Base-by-base conservation (phyloP, 768 basidiomycete genomes). In the Calvatia gigantea region DNA sequence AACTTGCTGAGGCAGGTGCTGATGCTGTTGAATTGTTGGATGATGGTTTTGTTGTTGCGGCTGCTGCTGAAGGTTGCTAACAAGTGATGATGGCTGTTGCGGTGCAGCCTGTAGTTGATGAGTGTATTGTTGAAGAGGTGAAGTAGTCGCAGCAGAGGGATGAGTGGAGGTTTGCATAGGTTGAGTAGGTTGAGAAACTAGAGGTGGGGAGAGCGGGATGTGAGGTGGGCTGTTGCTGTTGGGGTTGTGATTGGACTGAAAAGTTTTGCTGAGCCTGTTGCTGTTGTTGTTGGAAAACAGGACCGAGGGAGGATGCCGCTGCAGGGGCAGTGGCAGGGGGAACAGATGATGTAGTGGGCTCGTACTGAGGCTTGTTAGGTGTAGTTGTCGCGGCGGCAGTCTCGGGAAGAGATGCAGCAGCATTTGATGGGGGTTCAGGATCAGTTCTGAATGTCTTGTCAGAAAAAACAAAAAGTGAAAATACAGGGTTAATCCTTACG, bases 241-340 rank as follows among this genome's bases (percentile, higher is more conserved):
- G 61, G 46, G 68, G 62, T 31, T 67, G 63, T n/a, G 69, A 64
- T 21, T 70, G 67, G 33, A 69, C 71, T 32, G 74, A 70, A 29
- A 73, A 70, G 15, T 64, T 58, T 61, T 72, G 74, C 19, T 60
- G 56, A 6, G 52, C 44, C 33, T 57, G 54, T 49, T 64, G 61
- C 51, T 69, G 68, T 57, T 80, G 73, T 52, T 77, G 77, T 49
- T 78, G 76, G 68, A 81, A 81, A 33, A 81, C 73, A 27, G 79
- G 76, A 55, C 73, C 54, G 51, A 74, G 65, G 8, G 71, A 64
- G 61, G 67, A 61, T 25, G 70, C 68, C 45, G 76, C 59, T 54
- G 75, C 65, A 64, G 82, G 58, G 56, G 73, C 65, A 54, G 75
- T 68, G 51, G 75, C 71, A 9, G 77, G 68, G 44, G 68, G 65